Conservation (phyloP, 371 early-diverging fungal species). For the Mucor sp. region DNA sequence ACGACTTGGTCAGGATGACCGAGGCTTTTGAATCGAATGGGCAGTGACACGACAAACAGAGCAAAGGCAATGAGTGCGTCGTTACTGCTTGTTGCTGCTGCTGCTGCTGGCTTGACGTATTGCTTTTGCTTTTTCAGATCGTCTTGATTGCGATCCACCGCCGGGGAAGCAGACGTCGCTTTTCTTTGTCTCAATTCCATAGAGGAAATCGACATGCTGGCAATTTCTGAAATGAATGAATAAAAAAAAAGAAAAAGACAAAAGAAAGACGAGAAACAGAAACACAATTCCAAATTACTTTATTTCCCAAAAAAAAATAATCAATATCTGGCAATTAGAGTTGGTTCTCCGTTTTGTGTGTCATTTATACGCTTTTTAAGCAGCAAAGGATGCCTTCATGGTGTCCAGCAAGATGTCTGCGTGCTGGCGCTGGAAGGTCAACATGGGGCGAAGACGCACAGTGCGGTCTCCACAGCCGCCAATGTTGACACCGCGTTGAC, state of each 20-base stretch:
- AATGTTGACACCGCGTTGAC: conserved; percentile 68
- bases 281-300: neutral
- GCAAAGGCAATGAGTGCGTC: conserved; percentile 17
- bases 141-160: neutral
- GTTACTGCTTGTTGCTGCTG: neutral
- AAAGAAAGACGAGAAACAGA: neutral
- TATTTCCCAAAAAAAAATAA: neutral
- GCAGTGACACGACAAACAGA: conserved; percentile 20
- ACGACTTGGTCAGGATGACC: conserved; percentile 24
- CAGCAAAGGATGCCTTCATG: conserved; percentile 32
- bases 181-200: neutral
- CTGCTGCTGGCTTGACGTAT: neutral
- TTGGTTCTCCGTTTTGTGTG: neutral
- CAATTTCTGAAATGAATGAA: neutral
- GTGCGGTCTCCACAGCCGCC: conserved; percentile 71
- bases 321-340: neutral
- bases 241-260: neutral
- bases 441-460: conserved; percentile 74
- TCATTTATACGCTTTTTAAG: no score
- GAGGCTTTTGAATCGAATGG: conserved; percentile 23
- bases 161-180: neutral
- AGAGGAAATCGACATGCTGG: neutral
- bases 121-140: conserved; percentile 2
- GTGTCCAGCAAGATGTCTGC: conserved; percentile 71
- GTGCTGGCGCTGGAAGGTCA: conserved; percentile 70